Evolutionary conservation across 139 green algal genomes (phyloP).

Genomic region (Eudorina sp.): DNA sequence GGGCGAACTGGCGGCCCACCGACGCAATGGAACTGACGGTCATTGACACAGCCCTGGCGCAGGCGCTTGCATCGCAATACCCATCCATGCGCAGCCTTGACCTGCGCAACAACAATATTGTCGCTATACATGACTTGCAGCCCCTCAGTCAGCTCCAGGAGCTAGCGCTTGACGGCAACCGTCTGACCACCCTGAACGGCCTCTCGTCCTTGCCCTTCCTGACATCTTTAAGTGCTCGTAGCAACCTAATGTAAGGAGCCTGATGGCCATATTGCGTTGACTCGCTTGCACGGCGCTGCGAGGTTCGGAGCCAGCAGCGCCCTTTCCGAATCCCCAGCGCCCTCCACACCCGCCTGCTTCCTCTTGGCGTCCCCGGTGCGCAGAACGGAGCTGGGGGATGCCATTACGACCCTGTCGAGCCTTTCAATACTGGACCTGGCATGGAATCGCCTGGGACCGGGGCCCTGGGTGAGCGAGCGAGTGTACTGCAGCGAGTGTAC

Average conservation of each 20-base stretch:
- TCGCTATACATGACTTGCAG: background rate
- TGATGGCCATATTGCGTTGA: no score
- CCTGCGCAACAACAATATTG: conserved; percentile 6
- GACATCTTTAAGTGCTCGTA: background rate
- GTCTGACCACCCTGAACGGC: background rate
- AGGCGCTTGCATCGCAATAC: background rate
- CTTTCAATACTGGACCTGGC: conserved; percentile 20
- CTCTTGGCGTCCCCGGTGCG: no score
- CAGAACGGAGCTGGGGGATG: background rate
- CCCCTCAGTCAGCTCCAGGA: background rate
- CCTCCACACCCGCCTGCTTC: no score
- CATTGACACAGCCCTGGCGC: conserved; percentile 2
- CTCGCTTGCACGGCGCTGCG: no score
- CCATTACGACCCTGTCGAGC: background rate
- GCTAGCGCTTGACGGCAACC: background rate
- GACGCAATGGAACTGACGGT: background rate
- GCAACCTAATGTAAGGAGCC: conserved; percentile 27
- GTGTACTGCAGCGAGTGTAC: background rate
- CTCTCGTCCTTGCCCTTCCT: background rate
- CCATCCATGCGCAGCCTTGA: conserved; percentile 20
- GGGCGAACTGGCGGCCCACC: no score
- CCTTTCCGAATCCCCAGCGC: no score
- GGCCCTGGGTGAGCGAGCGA: conserved; percentile 29
- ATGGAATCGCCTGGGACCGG: background rate
- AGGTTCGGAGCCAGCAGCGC: no score